Percentiles rank a stretch among this genome's conserved stretches.
phyloP scores from a whole-genome alignment of 1,284 basidiomycete species.

The Takashimella koratensis region DNA sequence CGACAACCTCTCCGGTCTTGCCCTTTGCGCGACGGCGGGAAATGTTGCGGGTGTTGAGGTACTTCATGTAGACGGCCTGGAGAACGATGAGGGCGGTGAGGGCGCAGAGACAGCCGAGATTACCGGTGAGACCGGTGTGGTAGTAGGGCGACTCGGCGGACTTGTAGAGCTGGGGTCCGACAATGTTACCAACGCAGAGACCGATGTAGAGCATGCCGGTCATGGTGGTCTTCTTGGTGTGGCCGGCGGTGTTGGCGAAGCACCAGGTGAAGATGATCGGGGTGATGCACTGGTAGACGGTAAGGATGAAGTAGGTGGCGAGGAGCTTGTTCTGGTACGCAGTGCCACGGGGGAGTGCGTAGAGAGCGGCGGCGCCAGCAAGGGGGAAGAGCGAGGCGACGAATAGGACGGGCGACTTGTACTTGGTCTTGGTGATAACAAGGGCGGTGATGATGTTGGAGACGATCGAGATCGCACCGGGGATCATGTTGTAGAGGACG shows the following conservation, averaged over 20 bases:
- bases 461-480: conserved; percentile 52
- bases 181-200: conserved; percentile 34
- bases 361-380: conserved; percentile 33
- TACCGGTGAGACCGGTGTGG: conserved; percentile 20
- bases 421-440: conserved; percentile 48
- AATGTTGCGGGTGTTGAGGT: conserved; percentile 51
- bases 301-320: conserved; percentile 31
- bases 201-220: conserved; percentile 33
- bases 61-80: conserved; percentile 48
- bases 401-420: conserved; percentile 54
- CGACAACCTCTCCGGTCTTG: conserved; percentile 46
- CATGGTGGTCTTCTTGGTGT: conserved; percentile 34
- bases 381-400: conserved; percentile 39
- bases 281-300: conserved; percentile 29
- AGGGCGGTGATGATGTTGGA: conserved; percentile 47
- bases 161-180: conserved; percentile 34
- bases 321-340: conserved; percentile 20
- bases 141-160: conserved; percentile 22
- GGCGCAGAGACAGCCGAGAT: conserved; percentile 15
- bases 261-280: conserved; percentile 35
- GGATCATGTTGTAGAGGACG: conserved; percentile 46
- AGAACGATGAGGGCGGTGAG: conserved; percentile 22
- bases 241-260: conserved; percentile 27
- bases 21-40: conserved; percentile 46
- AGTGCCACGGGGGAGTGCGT: conserved; percentile 20